A percentile compares a stretch with the other conserved stretches of the same genome.
Conservation (phyloP, 2,329 filamentous ascomycete genomes). For the Neonectria coccinea region DNA sequence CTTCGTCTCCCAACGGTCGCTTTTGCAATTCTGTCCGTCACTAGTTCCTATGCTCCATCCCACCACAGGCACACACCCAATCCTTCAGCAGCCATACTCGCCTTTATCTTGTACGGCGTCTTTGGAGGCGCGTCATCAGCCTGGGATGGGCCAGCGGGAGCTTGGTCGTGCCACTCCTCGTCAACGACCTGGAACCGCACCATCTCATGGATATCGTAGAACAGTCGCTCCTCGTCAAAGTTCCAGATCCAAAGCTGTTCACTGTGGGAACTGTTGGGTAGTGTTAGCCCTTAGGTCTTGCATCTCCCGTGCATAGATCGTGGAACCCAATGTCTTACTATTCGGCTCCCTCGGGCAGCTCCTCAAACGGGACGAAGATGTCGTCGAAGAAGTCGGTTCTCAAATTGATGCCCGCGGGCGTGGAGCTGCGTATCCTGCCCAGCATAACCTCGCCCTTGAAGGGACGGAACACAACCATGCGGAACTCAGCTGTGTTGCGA, state of each 20-base stretch:
- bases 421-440: conserved; percentile 83
- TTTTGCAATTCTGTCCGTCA: conserved; percentile 20
- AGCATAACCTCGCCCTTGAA: conserved; percentile 95
- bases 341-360: conserved; percentile 79
- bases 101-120: conserved; percentile 78
- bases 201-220: conserved; percentile 90
- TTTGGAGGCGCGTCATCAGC: conserved; percentile 71
- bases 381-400: conserved; percentile 95
- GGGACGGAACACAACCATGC: conserved; percentile 91
- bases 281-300: conserved; percentile 22
- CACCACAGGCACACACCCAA: conserved; percentile 74
- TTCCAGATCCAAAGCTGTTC: conserved; percentile 90
- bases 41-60: conserved; percentile 55
- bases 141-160: conserved; percentile 74
- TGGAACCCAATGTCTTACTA: conserved; percentile 65
- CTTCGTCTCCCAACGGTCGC: background rate
- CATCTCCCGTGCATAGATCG: too few species aligned
- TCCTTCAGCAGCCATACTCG: conserved; percentile 72
- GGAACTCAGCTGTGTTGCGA: conserved; percentile 79
- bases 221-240: conserved; percentile 78
- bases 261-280: conserved; percentile 69
- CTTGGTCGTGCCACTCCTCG: conserved; percentile 93
- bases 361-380: conserved; percentile 80
- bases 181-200: conserved; percentile 87
- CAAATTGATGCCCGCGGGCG: conserved; percentile 78